These are phyloP conservation scores for Fusarium algeriense DNA, from an alignment of 2,329 filamentous ascomycete species.

Conservation along the genomic window DNA sequence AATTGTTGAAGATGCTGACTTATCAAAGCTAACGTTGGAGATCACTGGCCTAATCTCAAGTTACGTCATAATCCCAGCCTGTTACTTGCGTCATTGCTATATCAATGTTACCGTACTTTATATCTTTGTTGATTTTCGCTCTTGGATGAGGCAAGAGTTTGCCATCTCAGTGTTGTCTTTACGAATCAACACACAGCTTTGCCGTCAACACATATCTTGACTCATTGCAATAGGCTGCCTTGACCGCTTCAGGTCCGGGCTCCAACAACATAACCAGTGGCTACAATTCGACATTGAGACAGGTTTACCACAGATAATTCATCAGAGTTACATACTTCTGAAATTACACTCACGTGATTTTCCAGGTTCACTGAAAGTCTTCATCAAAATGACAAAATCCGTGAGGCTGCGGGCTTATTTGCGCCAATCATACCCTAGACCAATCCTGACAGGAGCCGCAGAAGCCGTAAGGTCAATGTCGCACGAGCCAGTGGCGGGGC, in stretches of 20 bases:
- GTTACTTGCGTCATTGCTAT: slow-evolving; percentile 30
- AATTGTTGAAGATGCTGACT: slow-evolving; percentile 11
- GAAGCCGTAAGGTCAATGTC: slow-evolving; percentile 25
- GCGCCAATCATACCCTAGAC: slow-evolving; percentile 38
- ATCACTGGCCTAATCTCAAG: neutral
- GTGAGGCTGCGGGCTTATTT: slow-evolving; percentile 15
- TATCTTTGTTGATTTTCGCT: neutral
- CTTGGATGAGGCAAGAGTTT: neutral
- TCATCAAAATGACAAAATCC: neutral
- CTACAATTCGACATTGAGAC: neutral
- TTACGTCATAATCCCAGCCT: slow-evolving; percentile 27
- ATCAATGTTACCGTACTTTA: slow-evolving; percentile 6
- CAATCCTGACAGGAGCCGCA: slow-evolving; percentile 35
- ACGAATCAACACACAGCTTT: neutral
- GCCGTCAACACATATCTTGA: neutral
- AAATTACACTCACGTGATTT: slow-evolving; percentile 26
- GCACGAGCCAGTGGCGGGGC: slow-evolving; percentile 40
- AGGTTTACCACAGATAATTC: neutral
- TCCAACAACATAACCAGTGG: neutral
- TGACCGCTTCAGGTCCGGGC: neutral
- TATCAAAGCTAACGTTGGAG: neutral
- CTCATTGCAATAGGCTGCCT: neutral
- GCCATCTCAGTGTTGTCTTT: neutral
- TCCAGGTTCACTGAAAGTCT: neutral
- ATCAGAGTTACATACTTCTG: neutral